Percentiles rank a stretch among this genome's conserved stretches.
These are phyloP conservation scores for Hypseocharis bilobata DNA, from an alignment of 441 rosid genomes.

Conservation along the genomic window DNA sequence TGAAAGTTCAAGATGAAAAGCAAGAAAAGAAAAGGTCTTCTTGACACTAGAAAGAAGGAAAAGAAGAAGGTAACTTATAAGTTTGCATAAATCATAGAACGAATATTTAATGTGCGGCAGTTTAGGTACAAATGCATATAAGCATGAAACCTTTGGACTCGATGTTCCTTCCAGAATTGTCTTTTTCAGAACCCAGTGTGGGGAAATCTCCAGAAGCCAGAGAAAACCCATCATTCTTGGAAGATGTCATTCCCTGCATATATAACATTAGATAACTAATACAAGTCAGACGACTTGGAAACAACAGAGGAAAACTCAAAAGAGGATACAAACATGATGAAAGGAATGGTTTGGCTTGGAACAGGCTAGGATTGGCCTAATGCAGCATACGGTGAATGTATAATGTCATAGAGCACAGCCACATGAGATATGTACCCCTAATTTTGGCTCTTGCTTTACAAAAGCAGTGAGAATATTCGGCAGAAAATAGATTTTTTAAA, in stretches of 20 bases:
- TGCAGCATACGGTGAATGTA: not conserved
- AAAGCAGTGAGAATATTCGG: not conserved
- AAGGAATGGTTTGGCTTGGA: not conserved
- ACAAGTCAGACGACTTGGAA: conserved; percentile 18
- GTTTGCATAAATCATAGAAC: not conserved
- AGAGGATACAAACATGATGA: not conserved
- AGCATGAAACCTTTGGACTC: conserved; percentile 53
- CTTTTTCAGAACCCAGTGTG: conserved; percentile 76
- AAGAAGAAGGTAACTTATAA: not conserved
- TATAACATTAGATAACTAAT: conserved; percentile 14
- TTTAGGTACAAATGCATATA: not conserved
- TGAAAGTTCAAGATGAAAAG: not conserved
- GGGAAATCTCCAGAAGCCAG: conserved; percentile 91
- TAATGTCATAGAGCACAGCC: not conserved
- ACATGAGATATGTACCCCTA: not conserved
- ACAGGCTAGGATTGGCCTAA: not conserved
- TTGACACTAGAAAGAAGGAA: not conserved
- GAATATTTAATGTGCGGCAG: not conserved
- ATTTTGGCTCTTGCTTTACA: not conserved
- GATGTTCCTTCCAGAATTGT: conserved; percentile 39
- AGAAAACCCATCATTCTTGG: conserved; percentile 69
- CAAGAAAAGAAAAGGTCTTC: not conserved
- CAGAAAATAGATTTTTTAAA: too few relatives aligned
- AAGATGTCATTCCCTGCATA: conserved; percentile 52
- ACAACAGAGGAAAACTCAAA: not conserved